Evolutionary conservation across 2,329 filamentous ascomycete genomes (phyloP).

Genomic region (Harringtonia lauricola): DNA sequence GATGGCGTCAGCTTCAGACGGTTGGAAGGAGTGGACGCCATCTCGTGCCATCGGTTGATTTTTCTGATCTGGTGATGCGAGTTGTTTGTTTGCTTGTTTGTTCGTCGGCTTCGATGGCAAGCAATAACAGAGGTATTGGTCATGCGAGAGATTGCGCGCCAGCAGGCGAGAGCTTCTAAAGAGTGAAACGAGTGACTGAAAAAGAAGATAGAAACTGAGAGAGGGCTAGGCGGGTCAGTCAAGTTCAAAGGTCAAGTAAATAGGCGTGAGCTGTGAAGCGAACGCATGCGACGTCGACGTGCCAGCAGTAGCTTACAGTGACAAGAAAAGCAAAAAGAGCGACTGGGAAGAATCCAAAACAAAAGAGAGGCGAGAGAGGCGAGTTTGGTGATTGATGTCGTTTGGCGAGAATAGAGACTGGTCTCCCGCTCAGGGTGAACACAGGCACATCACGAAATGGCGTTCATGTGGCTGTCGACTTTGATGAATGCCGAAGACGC

Average conservation of each 20-base stretch:
- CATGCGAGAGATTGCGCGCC: too few species aligned
- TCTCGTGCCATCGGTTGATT: constrained; percentile 40
- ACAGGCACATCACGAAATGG: constrained; percentile 6
- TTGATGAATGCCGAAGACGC: neutral
- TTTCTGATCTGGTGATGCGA: neutral
- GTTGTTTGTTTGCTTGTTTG: neutral
- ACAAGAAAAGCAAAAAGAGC: constrained; percentile 2
- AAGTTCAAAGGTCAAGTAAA: too few species aligned
- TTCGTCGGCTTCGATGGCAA: neutral
- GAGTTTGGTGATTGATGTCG: constrained; percentile 3
- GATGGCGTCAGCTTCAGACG: constrained; percentile 64
- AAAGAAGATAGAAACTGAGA: neutral
- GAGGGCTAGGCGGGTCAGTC: too few species aligned
- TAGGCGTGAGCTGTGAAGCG: too few species aligned
- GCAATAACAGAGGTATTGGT: neutral
- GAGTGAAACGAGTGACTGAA: too few species aligned
- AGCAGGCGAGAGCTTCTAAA: too few species aligned
- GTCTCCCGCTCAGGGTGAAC: neutral
- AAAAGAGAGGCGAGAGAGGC: neutral
- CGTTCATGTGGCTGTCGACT: neutral
- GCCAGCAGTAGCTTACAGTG: too few species aligned
- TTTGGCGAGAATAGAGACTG: neutral
- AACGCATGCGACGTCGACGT: too few species aligned
- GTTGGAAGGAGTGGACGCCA: constrained; percentile 48
- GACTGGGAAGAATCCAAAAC: too few species aligned